Base-by-base conservation (phyloP, 805 yeast genomes). In the Saccharomycopsis sp. region DNA sequence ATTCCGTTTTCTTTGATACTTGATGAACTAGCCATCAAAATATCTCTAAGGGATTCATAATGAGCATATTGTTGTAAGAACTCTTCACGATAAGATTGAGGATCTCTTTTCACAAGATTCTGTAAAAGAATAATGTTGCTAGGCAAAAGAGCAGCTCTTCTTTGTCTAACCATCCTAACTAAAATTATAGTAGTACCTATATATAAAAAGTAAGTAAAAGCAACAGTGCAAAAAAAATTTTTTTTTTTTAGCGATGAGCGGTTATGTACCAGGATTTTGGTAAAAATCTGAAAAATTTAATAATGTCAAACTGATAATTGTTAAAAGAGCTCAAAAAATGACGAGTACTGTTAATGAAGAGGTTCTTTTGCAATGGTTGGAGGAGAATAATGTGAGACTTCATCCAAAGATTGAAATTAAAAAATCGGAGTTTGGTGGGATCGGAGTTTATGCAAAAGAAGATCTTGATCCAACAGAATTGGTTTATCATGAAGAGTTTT, bases 71-170 rank as follows among this genome's bases (percentile, higher is more conserved):
- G 98, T 52, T 87, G 92, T 30, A 81, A 59, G 59, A 92, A 92
- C 60, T 92, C 99, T 60, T 92, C 98, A 45, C 76, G 76, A 58
- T 92, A 92, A 0, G 97, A 88, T 51, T 74, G 82, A 2, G 98
- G 96, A 58, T 92, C 98, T 52, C 96, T 71, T 51, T 88, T 80
- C 8, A 92, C 94, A 49, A 92, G 69, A 59, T 92, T 92, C 63
- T 92, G 98, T 45, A 92, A 63, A 47, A 89, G 65, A 29, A 94
- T 88, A 56, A 92, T 82, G 61, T 92, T 92, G 15, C 87, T 83
- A 9, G 97, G 97, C 56, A 89, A 66, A 42, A 88, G 71, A 34
- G 96, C 96, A 21, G 95, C 92, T 72, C 96, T 83, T 63, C 83
- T 78, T 59, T 78, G 72, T 60, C 79, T 84, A 27, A 74, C 95